Evolutionary conservation across 1,284 basidiomycete species (phyloP).

Genomic region (Amylostereum areolatum): DNA sequence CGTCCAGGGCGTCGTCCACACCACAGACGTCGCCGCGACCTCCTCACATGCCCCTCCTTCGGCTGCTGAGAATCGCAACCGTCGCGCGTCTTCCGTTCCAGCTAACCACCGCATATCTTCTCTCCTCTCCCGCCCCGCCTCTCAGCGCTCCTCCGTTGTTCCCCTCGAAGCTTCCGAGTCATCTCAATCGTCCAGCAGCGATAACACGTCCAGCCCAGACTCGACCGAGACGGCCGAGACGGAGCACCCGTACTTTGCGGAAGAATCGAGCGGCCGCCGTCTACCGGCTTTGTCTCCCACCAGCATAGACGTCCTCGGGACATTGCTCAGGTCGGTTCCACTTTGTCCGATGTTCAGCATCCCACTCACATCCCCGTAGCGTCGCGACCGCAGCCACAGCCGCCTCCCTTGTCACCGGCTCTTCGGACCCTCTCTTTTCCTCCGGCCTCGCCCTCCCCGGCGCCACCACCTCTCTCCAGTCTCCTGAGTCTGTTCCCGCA

Average conservation of each 20-base stretch:
- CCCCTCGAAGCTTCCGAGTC: slow-evolving; percentile 5
- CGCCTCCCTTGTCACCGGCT: slow-evolving; percentile 62
- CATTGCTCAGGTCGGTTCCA: slow-evolving; percentile 58
- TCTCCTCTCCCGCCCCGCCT: slow-evolving; percentile 9
- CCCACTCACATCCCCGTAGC: slow-evolving; percentile 29
- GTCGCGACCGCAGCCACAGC: slow-evolving; percentile 78
- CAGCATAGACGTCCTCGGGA: slow-evolving; percentile 74
- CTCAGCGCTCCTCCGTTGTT: slow-evolving; percentile 12
- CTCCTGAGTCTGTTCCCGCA: slow-evolving; percentile 17
- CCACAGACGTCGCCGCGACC: slow-evolving; percentile 55
- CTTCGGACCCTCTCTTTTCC: slow-evolving; percentile 52
- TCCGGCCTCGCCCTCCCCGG: slow-evolving; percentile 34
- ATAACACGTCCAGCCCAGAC: not conserved
- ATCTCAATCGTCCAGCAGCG: slow-evolving; percentile 3
- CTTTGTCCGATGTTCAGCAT: not conserved
- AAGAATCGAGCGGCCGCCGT: not conserved
- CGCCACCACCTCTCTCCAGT: slow-evolving; percentile 11
- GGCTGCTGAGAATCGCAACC: slow-evolving; percentile 3
- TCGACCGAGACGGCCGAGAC: slow-evolving; percentile 7
- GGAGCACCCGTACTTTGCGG: not conserved
- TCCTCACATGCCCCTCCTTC: slow-evolving; percentile 14
- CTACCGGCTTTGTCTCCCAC: slow-evolving; percentile 42
- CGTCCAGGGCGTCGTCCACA: slow-evolving; percentile 76
- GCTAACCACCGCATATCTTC: slow-evolving; percentile 8
- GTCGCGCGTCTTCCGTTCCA: slow-evolving; percentile 7